phyloP scores from a whole-genome alignment of 2,329 filamentous ascomycete species.

The Colletotrichum gloeosporioides region DNA sequence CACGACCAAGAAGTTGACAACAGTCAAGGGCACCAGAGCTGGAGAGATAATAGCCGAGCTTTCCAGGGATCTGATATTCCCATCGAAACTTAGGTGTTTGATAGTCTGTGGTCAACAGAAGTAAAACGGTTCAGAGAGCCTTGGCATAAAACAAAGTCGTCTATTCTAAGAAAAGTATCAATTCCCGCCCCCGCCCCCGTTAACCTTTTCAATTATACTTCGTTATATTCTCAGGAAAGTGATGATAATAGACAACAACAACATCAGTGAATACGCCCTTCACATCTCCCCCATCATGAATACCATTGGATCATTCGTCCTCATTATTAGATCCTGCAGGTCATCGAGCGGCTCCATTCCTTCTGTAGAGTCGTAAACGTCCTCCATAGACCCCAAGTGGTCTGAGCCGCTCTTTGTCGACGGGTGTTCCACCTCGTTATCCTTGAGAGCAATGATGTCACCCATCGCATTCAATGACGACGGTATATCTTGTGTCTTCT shows the following conservation, averaged over 20 bases:
- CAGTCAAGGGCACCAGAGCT: neutral
- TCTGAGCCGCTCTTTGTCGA: too few relatives aligned
- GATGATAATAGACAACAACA: too few relatives aligned
- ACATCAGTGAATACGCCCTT: too few relatives aligned
- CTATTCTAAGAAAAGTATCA: too few relatives aligned
- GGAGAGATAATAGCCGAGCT: neutral
- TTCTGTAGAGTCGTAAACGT: too few relatives aligned
- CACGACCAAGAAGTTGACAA: neutral
- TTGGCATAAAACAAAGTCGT: neutral
- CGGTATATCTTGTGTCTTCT: accelerated
- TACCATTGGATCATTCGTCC: neutral
- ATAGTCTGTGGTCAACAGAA: accelerated
- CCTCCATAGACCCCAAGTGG: too few relatives aligned
- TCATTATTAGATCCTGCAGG: neutral
- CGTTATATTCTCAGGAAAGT: accelerated
- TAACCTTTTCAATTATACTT: too few relatives aligned
- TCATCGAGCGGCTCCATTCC: too few relatives aligned
- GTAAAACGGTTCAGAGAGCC: accelerated
- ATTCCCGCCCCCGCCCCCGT: too few relatives aligned
- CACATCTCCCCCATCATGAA: neutral
- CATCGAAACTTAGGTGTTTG: neutral
- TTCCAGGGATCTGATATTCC: neutral
- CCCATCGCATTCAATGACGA: neutral
- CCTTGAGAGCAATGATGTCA: neutral
- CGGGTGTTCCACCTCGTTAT: neutral